A percentile compares a stretch with the other conserved stretches of the same genome.
Evolutionary conservation across 495 filamentous ascomycete genomes (phyloP).

Genomic region (Astrothelium macrocarpum): DNA sequence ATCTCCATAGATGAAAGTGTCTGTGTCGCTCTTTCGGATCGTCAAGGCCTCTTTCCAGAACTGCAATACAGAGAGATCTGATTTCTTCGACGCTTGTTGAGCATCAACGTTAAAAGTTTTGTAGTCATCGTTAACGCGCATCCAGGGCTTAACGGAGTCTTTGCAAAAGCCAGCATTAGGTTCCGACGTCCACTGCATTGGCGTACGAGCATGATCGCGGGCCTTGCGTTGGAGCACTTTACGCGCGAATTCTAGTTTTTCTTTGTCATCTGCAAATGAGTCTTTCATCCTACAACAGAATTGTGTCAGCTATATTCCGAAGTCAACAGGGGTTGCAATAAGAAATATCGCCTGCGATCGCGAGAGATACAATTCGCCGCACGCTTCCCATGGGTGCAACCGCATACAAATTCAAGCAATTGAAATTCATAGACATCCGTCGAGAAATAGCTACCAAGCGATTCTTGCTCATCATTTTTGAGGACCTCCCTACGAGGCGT

Average conservation of each 20-base stretch:
- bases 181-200: conserved; percentile 29
- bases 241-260: conserved; percentile 19
- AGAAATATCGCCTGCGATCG: too few relatives aligned
- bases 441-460: too few relatives aligned
- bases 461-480: too few relatives aligned
- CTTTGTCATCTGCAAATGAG: conserved; percentile 21
- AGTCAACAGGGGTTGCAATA: neutral
- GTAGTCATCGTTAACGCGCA: conserved; percentile 34
- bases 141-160: conserved; percentile 27
- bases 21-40: conserved; percentile 33
- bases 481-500: too few relatives aligned
- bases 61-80: conserved; percentile 31
- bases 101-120: conserved; percentile 24
- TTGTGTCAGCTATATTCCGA: neutral
- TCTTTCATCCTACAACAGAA: conserved; percentile 13
- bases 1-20: conserved; percentile 39
- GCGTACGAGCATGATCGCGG: conserved; percentile 33
- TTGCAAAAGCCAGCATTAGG: conserved; percentile 31
- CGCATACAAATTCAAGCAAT: too few relatives aligned
- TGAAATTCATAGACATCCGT: too few relatives aligned
- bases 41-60: conserved; percentile 38
- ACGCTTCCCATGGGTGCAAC: too few relatives aligned
- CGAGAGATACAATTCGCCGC: too few relatives aligned
- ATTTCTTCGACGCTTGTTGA: conserved; percentile 19
- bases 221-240: conserved; percentile 27